Evolutionary conservation across 768 basidiomycete genomes (phyloP), one percentile per base, ranked within the genome.

Genomic region (Leccinellum rugosiceps): DNA sequence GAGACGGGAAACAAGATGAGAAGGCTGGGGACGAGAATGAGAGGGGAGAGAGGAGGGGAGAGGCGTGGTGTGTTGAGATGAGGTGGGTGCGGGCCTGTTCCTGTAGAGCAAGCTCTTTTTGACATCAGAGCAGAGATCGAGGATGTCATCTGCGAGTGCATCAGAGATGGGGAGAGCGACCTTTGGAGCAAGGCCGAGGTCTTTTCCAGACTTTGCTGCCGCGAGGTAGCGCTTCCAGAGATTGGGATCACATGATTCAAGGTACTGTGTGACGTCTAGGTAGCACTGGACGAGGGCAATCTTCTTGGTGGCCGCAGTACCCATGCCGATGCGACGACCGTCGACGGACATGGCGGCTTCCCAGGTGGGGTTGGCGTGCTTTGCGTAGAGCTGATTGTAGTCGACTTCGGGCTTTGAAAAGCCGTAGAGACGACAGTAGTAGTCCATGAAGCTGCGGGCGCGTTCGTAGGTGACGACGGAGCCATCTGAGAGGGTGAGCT

Each of bases 401-500:
- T 79, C 77, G 58, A 96, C 73, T 50, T 90, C 87, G 3, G 92
- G 92, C 60, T 81, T 83, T 10, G 80, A 77, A 65, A 94, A 94
- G 25, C 76, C 75, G 69, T 85, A 97, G 34, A 84, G 79, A 46
- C 85, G 82, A 68, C 94, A 96, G 65, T 98, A 98, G 70, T 90
- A 98, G 61, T 95, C 94, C 88, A 97, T 94, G 77, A 98, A 98
- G 58, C 82, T 84, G 50, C 88, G 84, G 3, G 93, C 92, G 52
- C 81, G 80, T 52, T 92, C 90, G 51, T 86, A 86, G 7, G 75
- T 75, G 60, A 94, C 81, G 21, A 73, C 65, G 11, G 83, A 78
- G 25, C 85, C 84, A 65, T 93, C 88, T 3, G 85, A 82, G 11
- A 94, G 66, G 7, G 63, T 68, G 31, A 75, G 75, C 15, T 71